Conservation (phyloP, 1,284 basidiomycete species). For the Rhodotorula sp. region DNA sequence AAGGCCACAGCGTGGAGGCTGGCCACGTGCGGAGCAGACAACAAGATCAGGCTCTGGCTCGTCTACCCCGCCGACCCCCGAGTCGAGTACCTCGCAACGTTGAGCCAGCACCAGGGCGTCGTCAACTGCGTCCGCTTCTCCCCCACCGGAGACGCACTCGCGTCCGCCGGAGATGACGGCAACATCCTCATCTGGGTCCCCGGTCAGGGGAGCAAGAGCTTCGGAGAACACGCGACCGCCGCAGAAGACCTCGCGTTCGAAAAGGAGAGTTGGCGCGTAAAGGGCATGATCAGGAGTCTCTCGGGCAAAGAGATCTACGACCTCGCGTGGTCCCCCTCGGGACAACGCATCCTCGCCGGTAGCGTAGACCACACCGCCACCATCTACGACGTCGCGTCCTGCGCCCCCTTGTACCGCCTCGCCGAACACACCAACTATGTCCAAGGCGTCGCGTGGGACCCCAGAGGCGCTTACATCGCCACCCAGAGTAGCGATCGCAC, state of each 20-base stretch:
- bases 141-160: slow-evolving; percentile 85
- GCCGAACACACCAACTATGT: slow-evolving; percentile 91
- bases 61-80: slow-evolving; percentile 76
- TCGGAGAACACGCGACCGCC: slow-evolving; percentile 61
- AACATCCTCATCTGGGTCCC: slow-evolving; percentile 95
- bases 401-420: slow-evolving; percentile 67
- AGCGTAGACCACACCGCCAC: slow-evolving; percentile 94
- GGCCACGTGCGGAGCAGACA: slow-evolving; percentile 94
- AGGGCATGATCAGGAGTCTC: slow-evolving; percentile 65
- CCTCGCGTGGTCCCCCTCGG: slow-evolving; percentile 92
- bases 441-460: slow-evolving; percentile 96
- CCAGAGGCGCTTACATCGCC: slow-evolving; percentile 87
- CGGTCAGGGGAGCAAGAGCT: slow-evolving; percentile 67
- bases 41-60: slow-evolving; percentile 92
- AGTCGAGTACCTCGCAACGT: slow-evolving; percentile 91
- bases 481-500: slow-evolving; percentile 86
- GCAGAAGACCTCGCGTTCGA: slow-evolving; percentile 77
- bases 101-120: slow-evolving; percentile 86
- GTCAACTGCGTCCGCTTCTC: slow-evolving; percentile 97
- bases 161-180: slow-evolving; percentile 93
- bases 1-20: slow-evolving; percentile 68
- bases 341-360: slow-evolving; percentile 88
- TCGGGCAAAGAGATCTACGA: slow-evolving; percentile 82
- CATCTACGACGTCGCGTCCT: slow-evolving; percentile 61
- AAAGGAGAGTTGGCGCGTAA: slow-evolving; percentile 92